These are phyloP conservation scores for Blumeriella jaapii DNA, from an alignment of 2,329 filamentous ascomycete species.

Conservation along the genomic window DNA sequence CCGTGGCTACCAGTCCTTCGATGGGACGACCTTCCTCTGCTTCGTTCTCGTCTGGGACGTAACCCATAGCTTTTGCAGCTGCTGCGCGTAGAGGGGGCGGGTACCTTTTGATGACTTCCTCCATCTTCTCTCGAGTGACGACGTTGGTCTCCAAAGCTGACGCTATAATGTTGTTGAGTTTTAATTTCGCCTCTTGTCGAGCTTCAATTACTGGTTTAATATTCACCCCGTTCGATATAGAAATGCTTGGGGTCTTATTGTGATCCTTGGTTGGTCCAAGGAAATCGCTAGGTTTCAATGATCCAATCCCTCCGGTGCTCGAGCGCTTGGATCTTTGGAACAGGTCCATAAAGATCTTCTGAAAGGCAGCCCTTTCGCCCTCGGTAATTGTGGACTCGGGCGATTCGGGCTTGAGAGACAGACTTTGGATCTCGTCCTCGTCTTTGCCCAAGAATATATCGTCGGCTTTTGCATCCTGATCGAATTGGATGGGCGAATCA, in stretches of 20 bases:
- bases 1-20: neutral
- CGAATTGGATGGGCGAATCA: constrained; percentile 7
- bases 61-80: constrained; percentile 24
- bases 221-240: neutral
- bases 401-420: constrained; percentile 15
- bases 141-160: constrained; percentile 6
- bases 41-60: constrained; percentile 8
- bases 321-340: constrained; percentile 27
- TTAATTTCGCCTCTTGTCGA: constrained; percentile 11
- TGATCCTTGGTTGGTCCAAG: too few species aligned
- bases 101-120: constrained; percentile 19
- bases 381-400: constrained; percentile 44
- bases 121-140: constrained; percentile 10
- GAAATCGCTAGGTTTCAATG: too few species aligned
- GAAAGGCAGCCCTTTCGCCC: constrained; percentile 37
- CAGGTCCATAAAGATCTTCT: constrained; percentile 48
- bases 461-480: constrained; percentile 7
- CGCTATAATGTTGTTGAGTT: constrained; percentile 16
- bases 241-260: too few species aligned
- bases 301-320: too few species aligned
- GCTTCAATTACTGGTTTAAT: neutral
- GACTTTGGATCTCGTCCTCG: constrained; percentile 13
- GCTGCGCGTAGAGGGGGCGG: constrained; percentile 23
- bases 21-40: constrained; percentile 1
- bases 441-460: constrained; percentile 4